Conservation (phyloP, 208 protist genomes). For the Hexamita inflata region DNA sequence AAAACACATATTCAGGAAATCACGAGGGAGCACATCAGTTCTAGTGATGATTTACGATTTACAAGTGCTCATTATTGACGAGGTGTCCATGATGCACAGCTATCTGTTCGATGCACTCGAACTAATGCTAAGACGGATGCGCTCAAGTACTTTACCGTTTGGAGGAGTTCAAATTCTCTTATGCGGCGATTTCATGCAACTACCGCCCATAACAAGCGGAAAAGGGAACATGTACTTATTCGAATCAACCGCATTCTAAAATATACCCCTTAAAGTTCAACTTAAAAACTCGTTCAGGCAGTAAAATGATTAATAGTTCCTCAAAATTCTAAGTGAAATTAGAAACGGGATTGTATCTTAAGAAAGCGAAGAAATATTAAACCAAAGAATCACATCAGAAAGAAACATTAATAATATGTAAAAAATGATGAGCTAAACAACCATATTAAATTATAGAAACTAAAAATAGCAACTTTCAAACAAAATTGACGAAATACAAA, state of each 20-base stretch:
- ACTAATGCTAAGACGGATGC: not conserved
- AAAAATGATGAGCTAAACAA: not conserved
- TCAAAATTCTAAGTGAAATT: not conserved
- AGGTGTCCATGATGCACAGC: not conserved
- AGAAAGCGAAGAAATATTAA: not conserved
- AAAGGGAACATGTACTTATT: not conserved
- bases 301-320: not conserved
- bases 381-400: not conserved
- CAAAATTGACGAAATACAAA: not conserved
- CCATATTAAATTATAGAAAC: not conserved
- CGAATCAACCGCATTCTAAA: not conserved
- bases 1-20: not conserved
- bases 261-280: not conserved
- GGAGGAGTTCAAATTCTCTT: not conserved
- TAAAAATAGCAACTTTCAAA: not conserved
- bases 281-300: not conserved
- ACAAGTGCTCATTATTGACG: not conserved
- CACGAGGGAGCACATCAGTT: not conserved
- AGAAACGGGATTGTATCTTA: not conserved
- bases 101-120: not conserved
- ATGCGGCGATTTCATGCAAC: not conserved
- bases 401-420: not conserved
- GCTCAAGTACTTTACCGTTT: not conserved
- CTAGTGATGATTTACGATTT: not conserved
- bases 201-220: not conserved